Percentiles rank a stretch among this genome's conserved stretches.
Evolutionary conservation across 208 protist species (phyloP).

Genomic region (Tritrichomonas foetus): DNA sequence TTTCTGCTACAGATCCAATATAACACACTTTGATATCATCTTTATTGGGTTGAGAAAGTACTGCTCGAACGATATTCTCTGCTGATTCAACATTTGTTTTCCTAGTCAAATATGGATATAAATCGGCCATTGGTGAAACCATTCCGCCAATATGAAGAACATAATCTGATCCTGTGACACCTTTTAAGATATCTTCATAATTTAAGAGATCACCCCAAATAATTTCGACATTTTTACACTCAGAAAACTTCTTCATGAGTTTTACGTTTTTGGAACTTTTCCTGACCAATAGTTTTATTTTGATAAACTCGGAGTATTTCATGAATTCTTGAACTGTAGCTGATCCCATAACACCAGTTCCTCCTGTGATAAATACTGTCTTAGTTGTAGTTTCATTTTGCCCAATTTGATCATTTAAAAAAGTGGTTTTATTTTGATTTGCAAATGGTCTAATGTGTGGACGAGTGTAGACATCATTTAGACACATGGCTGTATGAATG

Average conservation of each 20-base stretch:
- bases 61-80: neutral
- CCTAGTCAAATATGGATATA: neutral
- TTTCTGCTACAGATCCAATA: slow-evolving; percentile 9
- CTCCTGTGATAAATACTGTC: neutral
- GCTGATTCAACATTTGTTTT: neutral
- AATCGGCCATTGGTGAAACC: slow-evolving; percentile 6
- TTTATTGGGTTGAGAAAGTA: neutral
- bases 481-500: too few relatives aligned
- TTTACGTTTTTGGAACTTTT: neutral
- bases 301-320: neutral
- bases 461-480: too few relatives aligned
- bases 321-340: neutral
- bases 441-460: too few relatives aligned
- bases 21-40: neutral
- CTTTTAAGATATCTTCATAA: neutral
- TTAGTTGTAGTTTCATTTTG: too few relatives aligned
- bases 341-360: neutral
- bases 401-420: too few relatives aligned
- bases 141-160: slow-evolving; percentile 33
- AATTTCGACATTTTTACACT: neutral
- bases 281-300: neutral
- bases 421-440: too few relatives aligned
- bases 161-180: neutral
- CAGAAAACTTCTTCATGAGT: neutral
- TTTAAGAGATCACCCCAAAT: neutral